Base-by-base conservation (phyloP, 1,284 basidiomycete species). In the Meripilus lineatus region DNA sequence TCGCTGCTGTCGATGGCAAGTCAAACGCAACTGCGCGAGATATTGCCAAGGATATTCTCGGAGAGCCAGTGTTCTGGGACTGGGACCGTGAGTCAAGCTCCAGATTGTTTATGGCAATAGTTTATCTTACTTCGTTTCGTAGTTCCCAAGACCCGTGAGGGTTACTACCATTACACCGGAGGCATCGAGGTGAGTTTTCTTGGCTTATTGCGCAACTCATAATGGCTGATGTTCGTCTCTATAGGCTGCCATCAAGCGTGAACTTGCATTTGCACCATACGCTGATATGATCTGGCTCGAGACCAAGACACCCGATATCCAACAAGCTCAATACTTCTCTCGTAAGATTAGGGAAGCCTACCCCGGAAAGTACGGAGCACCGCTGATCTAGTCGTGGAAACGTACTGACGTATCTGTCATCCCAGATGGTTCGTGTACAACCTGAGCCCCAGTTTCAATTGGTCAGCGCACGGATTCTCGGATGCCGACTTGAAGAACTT, bases 361-460 rank as follows among this genome's bases (percentile, higher is more conserved):
- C 61, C 89, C 89, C 32, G 81, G 75, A 57, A 92, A 90, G 81
- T 81, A 14, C 20, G 46, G 42, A 26, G 32, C 40, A 11, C 23
- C 33, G 28, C 23, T n/a, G 36, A 10, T 25, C 39, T 24, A 8
- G 11, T 34, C 33, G 14, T 28, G 13, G 5, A 32, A 30, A 30
- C 28, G 8, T 8, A 30, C 28, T 30, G 28, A n/a, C n/a, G 8
- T 30, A 10, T 30, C 28, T 30, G 28, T 30, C 8, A 30, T 2
- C 35, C 11, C 39, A 82, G 79, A 54, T 82, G 82, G 84, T 80
- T 96, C 55, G 92, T 94, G n/a, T 96, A 95, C 63, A 96, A 95
- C 63, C 69, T 95, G 49, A 92, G 89, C 57, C 93, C 92, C 3
- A 91, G 88, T 58, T 96, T 96, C 74, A 94, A 95, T 65, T 96